These are phyloP conservation scores for Cyberlindnera xylosilytica DNA, from an alignment of 805 yeast species.

Conservation along the genomic window DNA sequence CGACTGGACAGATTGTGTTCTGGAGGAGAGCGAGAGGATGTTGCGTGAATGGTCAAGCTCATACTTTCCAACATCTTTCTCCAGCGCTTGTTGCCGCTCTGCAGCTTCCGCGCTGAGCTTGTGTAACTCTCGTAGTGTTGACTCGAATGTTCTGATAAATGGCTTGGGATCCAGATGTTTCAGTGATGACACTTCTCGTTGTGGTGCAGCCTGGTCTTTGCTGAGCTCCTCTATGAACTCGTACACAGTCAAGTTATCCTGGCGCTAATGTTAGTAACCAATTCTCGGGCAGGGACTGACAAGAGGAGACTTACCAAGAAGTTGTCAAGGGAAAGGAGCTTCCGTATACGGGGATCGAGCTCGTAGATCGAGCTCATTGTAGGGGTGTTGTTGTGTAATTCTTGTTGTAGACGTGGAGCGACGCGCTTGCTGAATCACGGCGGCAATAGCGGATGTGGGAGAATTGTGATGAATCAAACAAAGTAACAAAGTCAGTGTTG, in stretches of 20 bases:
- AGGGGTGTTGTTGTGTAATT: not conserved
- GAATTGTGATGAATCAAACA: no score
- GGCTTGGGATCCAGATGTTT: conserved; percentile 83
- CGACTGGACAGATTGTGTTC: conserved; percentile 42
- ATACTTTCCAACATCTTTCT: conserved; percentile 52
- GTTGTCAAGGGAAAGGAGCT: conserved; percentile 54
- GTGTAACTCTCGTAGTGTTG: conserved; percentile 70
- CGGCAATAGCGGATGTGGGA: no score
- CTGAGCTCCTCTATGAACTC: conserved; percentile 81
- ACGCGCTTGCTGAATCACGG: no score
- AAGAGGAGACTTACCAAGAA: conserved; percentile 37
- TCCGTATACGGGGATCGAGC: conserved; percentile 59
- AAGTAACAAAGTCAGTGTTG: no score
- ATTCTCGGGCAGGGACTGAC: no score
- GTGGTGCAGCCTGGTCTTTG: conserved; percentile 55
- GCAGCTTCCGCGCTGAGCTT: conserved; percentile 55
- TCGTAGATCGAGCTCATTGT: conserved; percentile 42
- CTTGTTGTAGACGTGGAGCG: not conserved
- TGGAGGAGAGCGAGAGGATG: conserved; percentile 51
- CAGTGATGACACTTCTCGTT: conserved; percentile 47
- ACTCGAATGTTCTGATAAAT: conserved; percentile 88
- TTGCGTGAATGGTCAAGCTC: conserved; percentile 69
- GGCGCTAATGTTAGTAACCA: conserved; percentile 2
- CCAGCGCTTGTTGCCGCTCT: conserved; percentile 47
- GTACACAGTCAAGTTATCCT: conserved; percentile 64